Base-by-base conservation (phyloP, 441 rosid species). In the Euphorbia celastroides region DNA sequence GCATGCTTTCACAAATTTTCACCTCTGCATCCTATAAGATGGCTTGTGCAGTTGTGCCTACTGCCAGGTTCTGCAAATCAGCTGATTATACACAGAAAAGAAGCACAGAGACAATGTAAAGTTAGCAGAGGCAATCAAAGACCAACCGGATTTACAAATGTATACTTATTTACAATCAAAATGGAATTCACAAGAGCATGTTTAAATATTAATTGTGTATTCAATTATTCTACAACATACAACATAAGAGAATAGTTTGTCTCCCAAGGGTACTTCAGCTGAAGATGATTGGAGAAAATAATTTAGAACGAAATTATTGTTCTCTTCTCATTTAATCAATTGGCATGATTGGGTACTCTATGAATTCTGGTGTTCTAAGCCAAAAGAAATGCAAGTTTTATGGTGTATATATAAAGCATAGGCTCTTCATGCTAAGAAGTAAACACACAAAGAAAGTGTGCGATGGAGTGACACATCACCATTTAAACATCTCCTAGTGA, bases 1-100 rank as follows among this genome's bases (percentile, higher is more conserved):
- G 74, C 98, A 95, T 95, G 75, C 76, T 90, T 73, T 93, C 93
- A 74, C 90, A 82, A 63, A 95, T 92, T 85, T 95, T 98, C 0
- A 89, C 93, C 79, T 95, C 99, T 57, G 98, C 97, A 79, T 92
- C 99, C 99, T 95, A 88, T 74, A 81, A 66, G 64, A 61, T 75
- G 69, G 65, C 72, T 66, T 62, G 42, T 14, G 64, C 30, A n/a
- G n/a, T n/a, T n/a, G n/a, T n/a, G n/a, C n/a, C n/a, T n/a, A n/a
- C n/a, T n/a, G n/a, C 2, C 38, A 50, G 22, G 9, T 32, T 26
- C 41, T 19, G 14, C 41, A 66, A 44, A 58, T 51, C 32, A 44
- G 25, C 32, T 57, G 26, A 46, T 44, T 48, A 58, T 46, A 22
- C 62, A 48, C 8, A 2, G 46, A 22, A 60, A 60, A 36, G 26